Conservation (phyloP, 2,329 filamentous ascomycete genomes). For the Triangularia setosa region DNA sequence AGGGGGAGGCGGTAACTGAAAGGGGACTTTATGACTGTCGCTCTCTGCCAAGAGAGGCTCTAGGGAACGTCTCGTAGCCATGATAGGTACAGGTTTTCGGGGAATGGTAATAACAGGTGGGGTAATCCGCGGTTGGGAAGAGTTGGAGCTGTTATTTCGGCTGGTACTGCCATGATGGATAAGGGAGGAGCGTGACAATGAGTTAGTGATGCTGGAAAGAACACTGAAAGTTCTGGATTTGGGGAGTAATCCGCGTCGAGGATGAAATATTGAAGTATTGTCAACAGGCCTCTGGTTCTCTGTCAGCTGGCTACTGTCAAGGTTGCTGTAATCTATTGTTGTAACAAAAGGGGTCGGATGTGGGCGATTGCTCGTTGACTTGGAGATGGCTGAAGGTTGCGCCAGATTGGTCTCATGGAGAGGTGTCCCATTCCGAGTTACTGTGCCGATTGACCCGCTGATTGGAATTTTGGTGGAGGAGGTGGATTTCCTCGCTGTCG, state of each 20-base stretch:
- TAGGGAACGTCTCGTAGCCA: neutral
- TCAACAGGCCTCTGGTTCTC: neutral
- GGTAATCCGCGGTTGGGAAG: conserved; percentile 4
- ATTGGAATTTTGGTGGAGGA: neutral
- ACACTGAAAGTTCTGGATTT: conserved; percentile 22
- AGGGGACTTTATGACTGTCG: neutral
- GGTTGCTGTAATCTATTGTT: neutral
- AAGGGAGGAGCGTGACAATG: conserved; percentile 21
- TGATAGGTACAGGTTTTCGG: neutral
- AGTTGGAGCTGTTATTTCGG: conserved; percentile 14
- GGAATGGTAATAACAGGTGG: neutral
- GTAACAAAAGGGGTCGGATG: neutral
- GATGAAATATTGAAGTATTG: neutral
- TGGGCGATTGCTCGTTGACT: neutral
- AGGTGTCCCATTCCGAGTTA: neutral
- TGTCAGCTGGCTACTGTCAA: neutral
- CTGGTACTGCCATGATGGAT: conserved; percentile 11
- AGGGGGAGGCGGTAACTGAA: conserved; percentile 9
- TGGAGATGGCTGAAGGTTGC: neutral
- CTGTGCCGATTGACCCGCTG: neutral
- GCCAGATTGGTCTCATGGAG: neutral
- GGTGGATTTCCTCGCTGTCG: neutral
- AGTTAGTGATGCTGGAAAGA: conserved; percentile 21
- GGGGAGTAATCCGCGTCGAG: conserved; percentile 1
- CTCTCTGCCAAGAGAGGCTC: neutral